Conservation (phyloP, 2,329 filamentous ascomycete genomes). For the Hymenoscyphus repandus region DNA sequence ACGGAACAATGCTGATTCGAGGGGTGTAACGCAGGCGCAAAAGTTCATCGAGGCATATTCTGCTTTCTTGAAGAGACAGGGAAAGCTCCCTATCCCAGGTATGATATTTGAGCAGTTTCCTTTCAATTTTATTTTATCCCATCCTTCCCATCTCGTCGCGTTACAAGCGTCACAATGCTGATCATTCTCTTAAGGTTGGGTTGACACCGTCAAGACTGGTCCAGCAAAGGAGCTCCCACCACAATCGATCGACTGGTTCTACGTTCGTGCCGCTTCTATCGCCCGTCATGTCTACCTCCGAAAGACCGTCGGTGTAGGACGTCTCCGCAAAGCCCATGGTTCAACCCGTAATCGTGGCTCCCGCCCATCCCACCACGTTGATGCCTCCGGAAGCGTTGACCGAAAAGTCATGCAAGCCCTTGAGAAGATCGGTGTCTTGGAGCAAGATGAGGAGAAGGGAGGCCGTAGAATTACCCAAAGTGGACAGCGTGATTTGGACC, state of each 20-base stretch:
- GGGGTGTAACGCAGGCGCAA: slow-evolving; percentile 57
- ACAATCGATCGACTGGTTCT: slow-evolving; percentile 97
- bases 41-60: slow-evolving; percentile 86
- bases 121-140: neutral
- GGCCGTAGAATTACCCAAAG: slow-evolving; percentile 96
- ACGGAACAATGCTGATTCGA: slow-evolving; percentile 68
- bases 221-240: slow-evolving; percentile 95
- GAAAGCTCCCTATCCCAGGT: slow-evolving; percentile 88
- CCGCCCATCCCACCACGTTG: slow-evolving; percentile 88
- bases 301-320: slow-evolving; percentile 98
- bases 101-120: slow-evolving; percentile 38
- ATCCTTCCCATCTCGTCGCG: neutral
- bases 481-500: slow-evolving; percentile 98
- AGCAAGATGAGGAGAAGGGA: slow-evolving; percentile 98
- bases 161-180: slow-evolving; percentile 12
- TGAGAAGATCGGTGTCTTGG: slow-evolving; percentile 98
- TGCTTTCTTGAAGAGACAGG: slow-evolving; percentile 89
- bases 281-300: slow-evolving; percentile 98
- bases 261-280: slow-evolving; percentile 84
- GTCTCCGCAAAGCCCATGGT: slow-evolving; percentile 94
- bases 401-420: slow-evolving; percentile 96
- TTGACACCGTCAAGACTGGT: slow-evolving; percentile 99
- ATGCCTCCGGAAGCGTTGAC: slow-evolving; percentile 92
- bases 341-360: slow-evolving; percentile 95
- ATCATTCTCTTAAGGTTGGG: slow-evolving; percentile 65